Percentiles rank a stretch among this genome's conserved stretches.
Evolutionary conservation across 2,329 filamentous ascomycete species (phyloP).

Genomic region (Coleophoma eucalyptorum): DNA sequence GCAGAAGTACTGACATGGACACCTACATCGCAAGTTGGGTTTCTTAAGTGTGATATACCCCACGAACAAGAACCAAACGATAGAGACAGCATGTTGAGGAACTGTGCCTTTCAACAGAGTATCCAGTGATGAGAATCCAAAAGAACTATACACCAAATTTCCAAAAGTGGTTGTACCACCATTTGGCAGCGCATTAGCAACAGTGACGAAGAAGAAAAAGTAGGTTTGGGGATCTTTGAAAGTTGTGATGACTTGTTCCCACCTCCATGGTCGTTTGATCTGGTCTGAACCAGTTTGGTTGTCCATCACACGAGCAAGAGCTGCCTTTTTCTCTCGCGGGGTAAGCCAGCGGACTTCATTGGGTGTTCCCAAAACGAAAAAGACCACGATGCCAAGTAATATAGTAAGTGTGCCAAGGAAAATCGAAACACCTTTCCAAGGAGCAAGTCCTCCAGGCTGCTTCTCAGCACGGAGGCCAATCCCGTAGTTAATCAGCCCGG

Average conservation of each 20-base stretch:
- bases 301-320: neutral
- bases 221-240: conserved; percentile 26
- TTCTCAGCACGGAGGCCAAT: conserved; percentile 4
- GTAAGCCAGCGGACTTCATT: neutral
- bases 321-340: neutral
- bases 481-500: conserved; percentile 25
- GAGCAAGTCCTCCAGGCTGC: neutral
- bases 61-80: neutral
- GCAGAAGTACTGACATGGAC: neutral
- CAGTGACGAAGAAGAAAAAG: conserved; percentile 31
- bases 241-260: neutral
- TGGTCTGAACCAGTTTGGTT: neutral
- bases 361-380: neutral
- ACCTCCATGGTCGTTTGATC: neutral
- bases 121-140: conserved; percentile 28
- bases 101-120: conserved; percentile 28
- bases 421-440: neutral
- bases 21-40: neutral
- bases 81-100: conserved; percentile 26
- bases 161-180: conserved; percentile 29
- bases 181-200: conserved; percentile 29
- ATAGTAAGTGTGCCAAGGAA: neutral
- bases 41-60: neutral
- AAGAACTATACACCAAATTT: conserved; percentile 27
- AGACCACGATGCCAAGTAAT: neutral